These are phyloP conservation scores for Coccomyxa sp. DNA, from an alignment of 139 green algal species.

Conservation along the genomic window DNA sequence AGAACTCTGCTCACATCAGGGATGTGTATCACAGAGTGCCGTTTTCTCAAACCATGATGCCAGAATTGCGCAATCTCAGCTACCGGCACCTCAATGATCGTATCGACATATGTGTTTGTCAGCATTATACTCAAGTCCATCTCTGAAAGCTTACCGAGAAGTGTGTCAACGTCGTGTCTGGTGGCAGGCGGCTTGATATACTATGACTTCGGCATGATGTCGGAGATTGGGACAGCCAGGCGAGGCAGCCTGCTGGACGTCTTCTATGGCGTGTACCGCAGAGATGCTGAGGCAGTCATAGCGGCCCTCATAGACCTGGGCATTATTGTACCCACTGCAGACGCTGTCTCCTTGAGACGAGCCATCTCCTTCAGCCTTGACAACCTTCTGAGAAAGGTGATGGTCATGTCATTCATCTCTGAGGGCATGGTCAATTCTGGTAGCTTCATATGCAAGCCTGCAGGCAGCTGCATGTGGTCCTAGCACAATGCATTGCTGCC, in stretches of 20 bases:
- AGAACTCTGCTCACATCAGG: no score
- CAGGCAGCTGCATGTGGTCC: no score
- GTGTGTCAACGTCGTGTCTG: no score
- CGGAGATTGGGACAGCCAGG: constrained; percentile 30
- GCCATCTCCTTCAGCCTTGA: constrained; percentile 4
- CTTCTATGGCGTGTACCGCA: constrained; percentile 41
- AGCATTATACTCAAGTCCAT: no score
- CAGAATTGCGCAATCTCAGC: no score
- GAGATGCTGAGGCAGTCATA: constrained; percentile 49
- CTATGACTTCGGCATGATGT: constrained; percentile 61
- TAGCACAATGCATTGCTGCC: no score
- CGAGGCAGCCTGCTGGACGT: constrained; percentile 39
- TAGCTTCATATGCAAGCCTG: no score
- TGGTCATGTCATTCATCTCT: neutral
- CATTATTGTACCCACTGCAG: constrained; percentile 66
- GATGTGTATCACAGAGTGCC: no score
- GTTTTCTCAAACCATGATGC: no score
- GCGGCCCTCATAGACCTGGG: constrained; percentile 56
- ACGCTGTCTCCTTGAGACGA: constrained; percentile 11
- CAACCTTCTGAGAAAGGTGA: constrained; percentile 14
- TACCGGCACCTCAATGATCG: no score
- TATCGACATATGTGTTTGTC: no score
- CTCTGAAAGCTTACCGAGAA: no score
- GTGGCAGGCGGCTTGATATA: constrained; percentile 28
- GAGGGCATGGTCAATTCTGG: neutral